A percentile compares a stretch with the other conserved stretches of the same genome.
phyloP scores from a whole-genome alignment of 306 rosid species.

The Gastrolobium bilobum region DNA sequence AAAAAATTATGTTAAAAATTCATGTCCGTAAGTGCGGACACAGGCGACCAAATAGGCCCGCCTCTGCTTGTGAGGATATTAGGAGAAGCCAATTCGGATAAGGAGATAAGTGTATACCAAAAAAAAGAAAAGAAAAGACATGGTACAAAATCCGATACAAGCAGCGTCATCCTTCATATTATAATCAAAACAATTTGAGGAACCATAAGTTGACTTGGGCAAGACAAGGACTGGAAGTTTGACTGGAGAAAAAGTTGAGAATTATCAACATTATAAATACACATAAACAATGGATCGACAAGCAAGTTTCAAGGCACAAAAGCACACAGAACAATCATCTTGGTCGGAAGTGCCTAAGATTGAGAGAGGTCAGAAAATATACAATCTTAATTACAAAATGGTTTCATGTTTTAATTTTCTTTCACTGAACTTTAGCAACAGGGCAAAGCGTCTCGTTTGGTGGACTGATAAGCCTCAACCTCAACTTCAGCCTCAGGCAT shows the following conservation, averaged over 20 bases:
- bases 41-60: too few relatives aligned
- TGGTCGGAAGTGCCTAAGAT: neutral
- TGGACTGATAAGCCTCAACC: neutral
- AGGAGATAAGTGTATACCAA: too few relatives aligned
- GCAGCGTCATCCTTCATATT: neutral
- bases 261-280: constrained; percentile 1
- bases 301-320: neutral
- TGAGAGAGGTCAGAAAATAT: neutral
- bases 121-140: neutral
- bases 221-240: neutral
- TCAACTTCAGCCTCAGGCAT: neutral
- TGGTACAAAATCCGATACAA: neutral
- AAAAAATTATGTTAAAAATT: too few relatives aligned
- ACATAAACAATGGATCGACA: neutral
- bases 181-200: neutral
- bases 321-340: neutral
- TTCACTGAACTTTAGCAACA: neutral
- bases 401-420: neutral
- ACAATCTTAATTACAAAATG: neutral
- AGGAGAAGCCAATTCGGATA: too few relatives aligned
- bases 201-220: neutral
- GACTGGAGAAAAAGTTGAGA: neutral
- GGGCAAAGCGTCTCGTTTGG: neutral
- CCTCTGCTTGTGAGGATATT: too few relatives aligned
- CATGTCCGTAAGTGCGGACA: too few relatives aligned